Base-by-base conservation (phyloP, 1,284 basidiomycete species). In the Megacollybia platyphylla region DNA sequence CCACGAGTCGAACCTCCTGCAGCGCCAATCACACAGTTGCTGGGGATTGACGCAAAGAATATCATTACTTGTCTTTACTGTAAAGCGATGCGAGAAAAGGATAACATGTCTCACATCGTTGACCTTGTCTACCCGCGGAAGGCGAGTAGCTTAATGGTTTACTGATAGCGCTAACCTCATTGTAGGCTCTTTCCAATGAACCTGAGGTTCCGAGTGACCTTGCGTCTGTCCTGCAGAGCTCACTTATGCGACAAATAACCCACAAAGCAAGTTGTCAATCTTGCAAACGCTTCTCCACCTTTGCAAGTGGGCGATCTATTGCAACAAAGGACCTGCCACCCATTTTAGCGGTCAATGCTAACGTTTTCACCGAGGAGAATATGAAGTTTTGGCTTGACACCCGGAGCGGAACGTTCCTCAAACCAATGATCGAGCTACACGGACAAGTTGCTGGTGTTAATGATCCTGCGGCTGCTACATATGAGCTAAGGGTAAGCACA, bases 41-140 rank as follows among this genome's bases (percentile, higher is more conserved):
- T 93, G 40, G 87, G 87, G 7, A 69, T 93, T 41, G 72, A 83
- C 48, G 76, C 81, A 13, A 78, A 76, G 56, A 90, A 81, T 41
- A 62, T 80, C 38, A 81, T 84, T 44, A 73, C 73, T 2, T 97
- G 96, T 59, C 60, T 70, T 48, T 73, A 67, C 45, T 97, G 94
- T 60, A 79, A 83, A 44, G 69, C 73, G 4, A 65, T 76, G 7
- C 66, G 77, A 40, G 73, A 77, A 49, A 86, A 92, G 55, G 79
- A 84, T 43, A 76, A 79, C 43, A 71, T 82, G 58, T 74, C 82
- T 0, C 85, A 92, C 57, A 68, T 88, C 15, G 59, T 97, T n/a
- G 94, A 98, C 54, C 60, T 98, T 53, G 64, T 80, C 13, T 97
- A 97, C 60, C 88, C 91, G 4, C 76, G 84, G 44, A 87, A 81